Base-by-base conservation (phyloP, 805 yeast genomes). In the Hanseniaspora lindneri region DNA sequence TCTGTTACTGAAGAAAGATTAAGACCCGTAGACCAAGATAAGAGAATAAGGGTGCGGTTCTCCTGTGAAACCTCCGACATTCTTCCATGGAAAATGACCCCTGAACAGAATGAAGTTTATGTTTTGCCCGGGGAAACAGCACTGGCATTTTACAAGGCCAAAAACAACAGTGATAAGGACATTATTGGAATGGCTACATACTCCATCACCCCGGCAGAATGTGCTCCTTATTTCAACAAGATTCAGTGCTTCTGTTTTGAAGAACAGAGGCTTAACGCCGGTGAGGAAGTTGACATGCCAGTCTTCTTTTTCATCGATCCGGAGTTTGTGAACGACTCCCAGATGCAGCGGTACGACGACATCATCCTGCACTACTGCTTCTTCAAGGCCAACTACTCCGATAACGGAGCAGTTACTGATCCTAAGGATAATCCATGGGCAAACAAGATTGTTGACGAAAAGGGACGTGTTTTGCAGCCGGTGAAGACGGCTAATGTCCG, bases 261-360 rank as follows among this genome's bases (percentile, higher is more conserved):
- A 68, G 98, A 92, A 63, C 98, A 92, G 65, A 76, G 84, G 64
- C 70, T 92, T 54, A 74, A 79, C 49, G 95, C 96, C 2, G 96
- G 96, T 8, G 98, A 92, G 66, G 96, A 92, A 61, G 94, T 92
- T 16, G 98, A 92, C 61, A 92, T 92, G 98, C 98, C 98, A 0
- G 85, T 92, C 8, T 92, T 92, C 67, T 92, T 88, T 74, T 88
- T 88, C 64, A 84, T 88, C 39, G 97, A 88, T 61, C 97, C 97
- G 0, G 97, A 88, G 55, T 89, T 83, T 64, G 92, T 92, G 39
- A 77, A 79, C 51, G 97, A 88, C 61, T 96, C 98, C 4, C 72
- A 77, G 29, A 85, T 92, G 94, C 77, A 88, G 63, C 83, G 85
- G 58, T 79, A 88, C 35, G 88, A 86, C 56, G 95, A 88, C 63